phyloP scores from a whole-genome alignment of 108 stramenopile genomes.

The Cylindrotheca fusiformis region DNA sequence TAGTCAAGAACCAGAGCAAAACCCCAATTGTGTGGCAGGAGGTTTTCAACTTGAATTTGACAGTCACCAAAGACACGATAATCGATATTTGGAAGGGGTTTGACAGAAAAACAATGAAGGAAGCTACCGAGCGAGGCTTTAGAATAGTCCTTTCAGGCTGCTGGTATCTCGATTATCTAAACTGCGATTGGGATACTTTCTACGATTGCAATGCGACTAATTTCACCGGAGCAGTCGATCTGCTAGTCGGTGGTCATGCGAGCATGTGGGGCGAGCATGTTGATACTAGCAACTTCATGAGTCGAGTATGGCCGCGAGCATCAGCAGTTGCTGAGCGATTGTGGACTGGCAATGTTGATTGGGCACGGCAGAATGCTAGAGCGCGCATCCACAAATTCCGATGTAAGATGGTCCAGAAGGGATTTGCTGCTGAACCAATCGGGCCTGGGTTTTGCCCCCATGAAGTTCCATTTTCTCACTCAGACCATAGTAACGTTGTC shows the following conservation, averaged over 20 bases:
- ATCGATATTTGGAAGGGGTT: slow-evolving; percentile 61
- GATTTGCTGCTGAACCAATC: slow-evolving; percentile 36
- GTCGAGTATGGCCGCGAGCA: slow-evolving; percentile 57
- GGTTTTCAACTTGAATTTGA: slow-evolving; percentile 49
- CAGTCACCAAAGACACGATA: slow-evolving; percentile 28
- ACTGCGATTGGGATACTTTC: slow-evolving; percentile 35
- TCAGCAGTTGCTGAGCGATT: slow-evolving; percentile 62
- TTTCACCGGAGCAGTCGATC: slow-evolving; percentile 27
- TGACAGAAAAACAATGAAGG: slow-evolving; percentile 25
- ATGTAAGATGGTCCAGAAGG: slow-evolving; percentile 40
- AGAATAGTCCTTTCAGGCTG: slow-evolving; percentile 35
- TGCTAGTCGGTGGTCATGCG: slow-evolving; percentile 69
- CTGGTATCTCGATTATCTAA: slow-evolving; percentile 76
- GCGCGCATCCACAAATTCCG: slow-evolving; percentile 37
- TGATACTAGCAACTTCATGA: slow-evolving; percentile 47
- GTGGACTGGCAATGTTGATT: slow-evolving; percentile 40
- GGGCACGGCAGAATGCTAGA: slow-evolving; percentile 17
- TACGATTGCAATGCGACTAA: slow-evolving; percentile 50
- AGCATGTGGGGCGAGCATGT: slow-evolving; percentile 74
- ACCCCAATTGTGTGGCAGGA: slow-evolving; percentile 71
- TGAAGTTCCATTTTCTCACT: slow-evolving; percentile 29
- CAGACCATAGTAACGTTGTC: too few relatives aligned
- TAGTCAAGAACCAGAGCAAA: slow-evolving; percentile 17
- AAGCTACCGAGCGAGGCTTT: slow-evolving; percentile 24
- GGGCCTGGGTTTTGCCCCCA: slow-evolving; percentile 40